Evolutionary conservation across 768 basidiomycete genomes (phyloP).

Genomic region (Leccinum disarticulatum): DNA sequence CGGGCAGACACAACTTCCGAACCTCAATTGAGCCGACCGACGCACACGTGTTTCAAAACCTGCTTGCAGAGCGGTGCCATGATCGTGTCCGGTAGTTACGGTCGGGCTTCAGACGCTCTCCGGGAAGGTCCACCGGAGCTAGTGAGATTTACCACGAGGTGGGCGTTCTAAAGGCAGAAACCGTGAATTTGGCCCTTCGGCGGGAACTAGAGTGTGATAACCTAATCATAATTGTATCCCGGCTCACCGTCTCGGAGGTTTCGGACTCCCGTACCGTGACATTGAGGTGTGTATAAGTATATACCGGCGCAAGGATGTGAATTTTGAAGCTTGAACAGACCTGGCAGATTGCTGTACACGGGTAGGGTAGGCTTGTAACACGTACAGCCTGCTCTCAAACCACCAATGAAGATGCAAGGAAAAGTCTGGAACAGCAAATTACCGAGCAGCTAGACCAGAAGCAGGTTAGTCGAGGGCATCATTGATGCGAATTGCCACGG

Average conservation of each 20-base stretch:
- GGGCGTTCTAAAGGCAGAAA: background rate
- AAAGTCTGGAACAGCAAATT: background rate
- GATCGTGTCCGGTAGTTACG: constrained; percentile 5
- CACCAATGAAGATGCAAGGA: background rate
- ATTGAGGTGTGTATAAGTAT: background rate
- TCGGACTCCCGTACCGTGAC: background rate
- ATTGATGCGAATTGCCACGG: background rate
- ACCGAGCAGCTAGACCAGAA: background rate
- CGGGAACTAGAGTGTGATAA: background rate
- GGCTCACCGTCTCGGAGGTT: background rate
- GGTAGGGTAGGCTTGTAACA: background rate
- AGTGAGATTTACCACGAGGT: constrained; percentile 1
- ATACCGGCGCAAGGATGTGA: background rate
- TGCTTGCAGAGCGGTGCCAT: background rate
- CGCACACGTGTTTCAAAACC: constrained; percentile 8
- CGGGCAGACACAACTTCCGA: background rate
- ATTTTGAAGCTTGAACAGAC: background rate
- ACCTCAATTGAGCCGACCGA: constrained; percentile 15
- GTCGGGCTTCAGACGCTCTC: background rate
- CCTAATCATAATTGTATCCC: background rate
- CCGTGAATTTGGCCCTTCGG: background rate
- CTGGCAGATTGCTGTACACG: background rate
- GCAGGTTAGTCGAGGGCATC: background rate
- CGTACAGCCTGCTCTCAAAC: background rate
- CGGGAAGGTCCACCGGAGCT: background rate